Evolutionary conservation across 2,329 filamentous ascomycete genomes (phyloP).

Genomic region (Hypoxylon sp.): DNA sequence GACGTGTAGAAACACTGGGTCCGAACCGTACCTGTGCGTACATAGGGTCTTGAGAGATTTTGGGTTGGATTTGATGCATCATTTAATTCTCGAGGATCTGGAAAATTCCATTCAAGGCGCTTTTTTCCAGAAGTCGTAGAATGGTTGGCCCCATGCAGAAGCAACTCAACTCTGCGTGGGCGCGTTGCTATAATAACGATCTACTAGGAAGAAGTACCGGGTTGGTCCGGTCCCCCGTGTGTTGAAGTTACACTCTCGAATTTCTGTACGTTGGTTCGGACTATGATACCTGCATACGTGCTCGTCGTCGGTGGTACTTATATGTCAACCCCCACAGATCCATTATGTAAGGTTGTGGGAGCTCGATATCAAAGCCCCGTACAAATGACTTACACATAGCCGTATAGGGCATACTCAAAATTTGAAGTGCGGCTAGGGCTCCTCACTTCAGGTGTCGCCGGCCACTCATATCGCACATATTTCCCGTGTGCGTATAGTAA

Average conservation of each 20-base stretch:
- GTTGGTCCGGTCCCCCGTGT: constrained; percentile 45
- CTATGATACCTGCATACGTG: constrained; percentile 42
- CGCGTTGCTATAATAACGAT: constrained; percentile 46
- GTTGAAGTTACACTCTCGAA: constrained; percentile 41
- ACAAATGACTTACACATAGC: constrained; percentile 7
- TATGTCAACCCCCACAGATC: constrained; percentile 46
- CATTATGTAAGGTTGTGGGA: constrained; percentile 45
- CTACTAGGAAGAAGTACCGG: constrained; percentile 48
- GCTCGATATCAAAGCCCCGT: constrained; percentile 27
- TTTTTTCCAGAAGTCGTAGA: constrained; percentile 40
- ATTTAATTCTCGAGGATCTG: constrained; percentile 44
- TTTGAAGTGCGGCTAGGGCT: constrained; percentile 18
- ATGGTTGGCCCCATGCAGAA: constrained; percentile 41
- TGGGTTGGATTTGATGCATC: constrained; percentile 44
- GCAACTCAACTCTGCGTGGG: constrained; percentile 36
- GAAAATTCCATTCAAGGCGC: constrained; percentile 43
- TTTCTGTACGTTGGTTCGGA: constrained; percentile 43
- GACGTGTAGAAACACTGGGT: constrained; percentile 42
- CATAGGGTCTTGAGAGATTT: constrained; percentile 40
- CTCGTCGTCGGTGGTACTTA: constrained; percentile 42
- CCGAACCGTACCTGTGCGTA: constrained; percentile 33
- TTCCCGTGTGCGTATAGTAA: constrained; percentile 14
- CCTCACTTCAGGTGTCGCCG: constrained; percentile 12
- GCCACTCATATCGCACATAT: constrained; percentile 30
- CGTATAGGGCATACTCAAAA: not conserved